phyloP scores from a whole-genome alignment of 495 filamentous ascomycete genomes.

The Podospora anserina region DNA sequence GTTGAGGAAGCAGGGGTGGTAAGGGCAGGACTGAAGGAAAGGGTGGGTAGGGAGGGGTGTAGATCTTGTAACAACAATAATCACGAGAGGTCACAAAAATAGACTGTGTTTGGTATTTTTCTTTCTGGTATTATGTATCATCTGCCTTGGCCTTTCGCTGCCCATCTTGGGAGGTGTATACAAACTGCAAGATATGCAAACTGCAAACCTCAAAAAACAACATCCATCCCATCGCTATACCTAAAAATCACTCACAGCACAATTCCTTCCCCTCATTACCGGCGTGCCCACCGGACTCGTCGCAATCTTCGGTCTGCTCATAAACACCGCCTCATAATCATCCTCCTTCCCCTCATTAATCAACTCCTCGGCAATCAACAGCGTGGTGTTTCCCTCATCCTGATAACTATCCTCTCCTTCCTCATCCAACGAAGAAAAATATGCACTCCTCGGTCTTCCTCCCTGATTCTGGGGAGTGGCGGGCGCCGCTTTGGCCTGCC shows the following conservation, averaged over 20 bases:
- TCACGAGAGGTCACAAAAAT: background rate
- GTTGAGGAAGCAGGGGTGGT: constrained; percentile 74
- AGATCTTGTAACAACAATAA: background rate
- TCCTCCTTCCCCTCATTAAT: constrained; percentile 61
- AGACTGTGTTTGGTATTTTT: background rate
- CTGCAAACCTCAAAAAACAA: background rate
- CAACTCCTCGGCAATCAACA: constrained; percentile 31
- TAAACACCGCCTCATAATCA: constrained; percentile 82
- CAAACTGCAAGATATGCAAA: background rate
- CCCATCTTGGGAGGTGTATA: no score
- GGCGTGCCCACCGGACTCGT: constrained; percentile 68
- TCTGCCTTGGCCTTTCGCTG: background rate
- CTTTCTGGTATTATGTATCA: constrained; percentile 9
- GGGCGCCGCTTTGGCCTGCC: constrained; percentile 38
- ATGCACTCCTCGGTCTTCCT: constrained; percentile 31
- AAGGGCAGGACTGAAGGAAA: constrained; percentile 12
- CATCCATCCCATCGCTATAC: background rate
- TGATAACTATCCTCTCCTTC: constrained; percentile 36
- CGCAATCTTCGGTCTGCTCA: constrained; percentile 74
- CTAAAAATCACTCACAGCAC: constrained; percentile 11
- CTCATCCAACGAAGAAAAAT: constrained; percentile 43
- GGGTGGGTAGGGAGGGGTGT: background rate
- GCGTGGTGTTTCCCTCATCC: constrained; percentile 26
- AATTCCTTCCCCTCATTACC: constrained; percentile 26
- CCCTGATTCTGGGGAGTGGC: constrained; percentile 12